These are phyloP conservation scores for Puccinia horiana DNA, from an alignment of 1,284 basidiomycete species.

Conservation along the genomic window DNA sequence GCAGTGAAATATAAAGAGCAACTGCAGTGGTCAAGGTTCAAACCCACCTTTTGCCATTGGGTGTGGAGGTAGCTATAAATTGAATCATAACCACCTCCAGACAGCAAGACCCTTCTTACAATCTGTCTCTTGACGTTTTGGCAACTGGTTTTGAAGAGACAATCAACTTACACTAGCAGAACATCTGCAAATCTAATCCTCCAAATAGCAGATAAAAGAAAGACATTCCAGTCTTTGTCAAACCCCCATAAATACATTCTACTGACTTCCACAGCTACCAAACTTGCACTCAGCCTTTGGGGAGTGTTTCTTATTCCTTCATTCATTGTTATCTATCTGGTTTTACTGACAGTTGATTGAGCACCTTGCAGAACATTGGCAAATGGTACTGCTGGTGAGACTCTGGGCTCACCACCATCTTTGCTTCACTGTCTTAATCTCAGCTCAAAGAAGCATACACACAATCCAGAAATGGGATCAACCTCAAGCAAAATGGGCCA, in stretches of 20 bases:
- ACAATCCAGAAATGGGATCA: not conserved
- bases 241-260: not conserved
- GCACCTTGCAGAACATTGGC: not conserved
- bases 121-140: too few relatives aligned
- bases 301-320: not conserved
- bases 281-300: not conserved
- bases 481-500: not conserved
- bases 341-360: not conserved
- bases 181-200: not conserved
- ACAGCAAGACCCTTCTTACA: not conserved
- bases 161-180: not conserved
- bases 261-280: not conserved
- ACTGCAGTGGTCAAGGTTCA: not conserved
- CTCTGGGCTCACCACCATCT: not conserved
- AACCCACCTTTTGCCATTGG: not conserved
- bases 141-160: not conserved
- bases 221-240: not conserved
- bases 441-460: not conserved
- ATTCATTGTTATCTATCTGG: not conserved
- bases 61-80: not conserved
- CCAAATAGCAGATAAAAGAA: not conserved
- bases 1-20: not conserved
- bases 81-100: not conserved
- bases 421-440: not conserved
- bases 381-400: not conserved